Base-by-base conservation (phyloP, 225 moss, liverwort and hornwort species). In the Marchantia polymorpha region DNA sequence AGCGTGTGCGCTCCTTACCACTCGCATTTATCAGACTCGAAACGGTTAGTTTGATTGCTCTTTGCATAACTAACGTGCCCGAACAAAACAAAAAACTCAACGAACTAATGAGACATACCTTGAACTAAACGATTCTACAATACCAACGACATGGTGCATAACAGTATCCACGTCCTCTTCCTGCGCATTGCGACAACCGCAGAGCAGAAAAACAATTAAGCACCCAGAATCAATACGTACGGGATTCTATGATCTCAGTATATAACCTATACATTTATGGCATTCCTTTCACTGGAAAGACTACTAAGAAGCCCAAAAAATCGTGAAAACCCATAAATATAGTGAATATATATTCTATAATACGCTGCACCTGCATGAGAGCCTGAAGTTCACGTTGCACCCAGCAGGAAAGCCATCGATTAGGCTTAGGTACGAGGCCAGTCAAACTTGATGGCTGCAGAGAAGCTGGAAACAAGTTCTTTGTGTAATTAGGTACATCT, bases 161-260 rank as follows among this genome's bases (percentile, higher is more conserved):
- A 97, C 91, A 74, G 94, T 93, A 10, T 91, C 86, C 86, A 97
- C 94, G 80, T 97, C 97, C 78, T 94, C 94, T 75, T 94, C 97
- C 91, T 87, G 80, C 30, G 78, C 68, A 56, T 53, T 55, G 52
- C 26, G 52, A 22, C 3, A 51, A 78, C 14, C 39, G 19, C 6
- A 7, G 31, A 46, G 39, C 59, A 49, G 8, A 48, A 17, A 0
- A 61, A 22, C 12, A 14, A 17, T 58, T 58, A 58, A 9, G n/a
- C 22, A 23, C n/a, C 23, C 5, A 23, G 23, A 61, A 61, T 70
- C 22, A 70, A 49, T 20, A 49, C 20, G 2, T 39, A 39, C 39
- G 39, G 39, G 39, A 39, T 5, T 39, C 39, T 39, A 39, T 39
- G 5, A 39, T 39, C 39, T 39, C 39, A 39, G 39, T 39, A 39